phyloP scores from a whole-genome alignment of 78 protist genomes.

The Mantamonas sphyraenae region DNA sequence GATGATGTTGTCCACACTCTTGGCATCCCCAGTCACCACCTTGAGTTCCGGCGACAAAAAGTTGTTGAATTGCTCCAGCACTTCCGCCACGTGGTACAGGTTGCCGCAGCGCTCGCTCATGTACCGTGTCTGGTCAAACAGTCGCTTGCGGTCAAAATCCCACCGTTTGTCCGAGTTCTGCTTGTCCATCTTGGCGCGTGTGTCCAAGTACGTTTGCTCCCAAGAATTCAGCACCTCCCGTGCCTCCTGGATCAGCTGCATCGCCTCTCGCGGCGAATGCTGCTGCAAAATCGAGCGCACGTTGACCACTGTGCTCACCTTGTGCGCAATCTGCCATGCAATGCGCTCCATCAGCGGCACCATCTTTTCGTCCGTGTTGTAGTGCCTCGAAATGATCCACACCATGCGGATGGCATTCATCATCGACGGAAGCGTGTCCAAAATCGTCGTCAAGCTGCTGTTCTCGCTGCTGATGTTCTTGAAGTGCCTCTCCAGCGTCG shows the following conservation, averaged over 20 bases:
- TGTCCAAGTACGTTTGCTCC: conserved; percentile 24
- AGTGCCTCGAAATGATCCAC: conserved; percentile 82
- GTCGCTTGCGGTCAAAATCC: conserved; percentile 68
- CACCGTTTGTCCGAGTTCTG: conserved; percentile 62
- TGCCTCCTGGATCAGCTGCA: conserved; percentile 9
- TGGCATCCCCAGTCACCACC: conserved; percentile 60
- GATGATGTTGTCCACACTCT: conserved; percentile 49
- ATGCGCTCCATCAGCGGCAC: conserved; percentile 59
- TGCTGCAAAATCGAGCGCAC: not conserved
- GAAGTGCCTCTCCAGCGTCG: conserved; percentile 88
- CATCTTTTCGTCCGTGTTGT: conserved; percentile 72
- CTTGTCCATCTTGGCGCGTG: conserved; percentile 59
- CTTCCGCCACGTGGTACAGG: conserved; percentile 29
- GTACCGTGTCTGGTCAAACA: conserved; percentile 58
- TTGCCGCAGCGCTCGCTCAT: conserved; percentile 49
- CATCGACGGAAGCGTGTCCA: conserved; percentile 65
- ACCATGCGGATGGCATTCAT: conserved; percentile 83
- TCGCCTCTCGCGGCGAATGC: conserved; percentile 15
- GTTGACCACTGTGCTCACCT: conserved; percentile 21
- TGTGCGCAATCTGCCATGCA: conserved; percentile 39
- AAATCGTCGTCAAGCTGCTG: conserved; percentile 33
- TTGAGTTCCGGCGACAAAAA: conserved; percentile 61
- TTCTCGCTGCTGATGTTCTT: conserved; percentile 28
- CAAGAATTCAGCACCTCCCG: conserved; percentile 17
- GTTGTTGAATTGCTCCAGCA: conserved; percentile 33